These are phyloP conservation scores for Cyclospora cayetanensis DNA, from an alignment of 169 alveolate species.

Conservation along the genomic window DNA sequence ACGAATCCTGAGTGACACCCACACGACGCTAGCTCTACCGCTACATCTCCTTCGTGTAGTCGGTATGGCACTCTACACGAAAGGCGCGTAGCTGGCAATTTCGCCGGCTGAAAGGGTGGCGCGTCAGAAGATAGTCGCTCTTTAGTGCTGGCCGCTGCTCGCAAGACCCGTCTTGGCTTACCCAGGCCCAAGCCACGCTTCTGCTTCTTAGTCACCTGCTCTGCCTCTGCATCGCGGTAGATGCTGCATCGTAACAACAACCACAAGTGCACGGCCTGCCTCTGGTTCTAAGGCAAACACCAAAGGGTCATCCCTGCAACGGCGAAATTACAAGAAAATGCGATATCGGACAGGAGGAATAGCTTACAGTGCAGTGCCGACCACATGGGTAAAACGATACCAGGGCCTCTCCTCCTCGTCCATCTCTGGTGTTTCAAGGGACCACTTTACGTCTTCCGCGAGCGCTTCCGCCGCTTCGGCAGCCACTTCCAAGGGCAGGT, in stretches of 20 bases:
- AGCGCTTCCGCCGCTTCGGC: not conserved
- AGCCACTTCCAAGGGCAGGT: constrained; percentile 36
- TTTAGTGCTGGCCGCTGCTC: too few relatives aligned
- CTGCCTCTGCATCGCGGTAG: not conserved
- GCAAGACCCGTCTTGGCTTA: too few relatives aligned
- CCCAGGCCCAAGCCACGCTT: not conserved
- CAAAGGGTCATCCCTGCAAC: too few relatives aligned
- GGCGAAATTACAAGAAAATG: not conserved
- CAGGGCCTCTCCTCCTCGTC: constrained; percentile 48
- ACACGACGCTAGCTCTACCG: not conserved
- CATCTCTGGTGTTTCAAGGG: constrained; percentile 58
- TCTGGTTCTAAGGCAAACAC: too few relatives aligned
- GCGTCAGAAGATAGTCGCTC: not conserved
- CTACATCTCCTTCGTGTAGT: not conserved
- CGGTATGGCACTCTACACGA: not conserved
- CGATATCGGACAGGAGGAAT: not conserved
- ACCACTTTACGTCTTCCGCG: constrained; percentile 34
- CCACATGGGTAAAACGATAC: constrained; percentile 35
- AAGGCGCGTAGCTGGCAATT: not conserved
- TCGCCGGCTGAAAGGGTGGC: not conserved
- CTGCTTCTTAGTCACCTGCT: not conserved
- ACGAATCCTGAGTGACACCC: not conserved
- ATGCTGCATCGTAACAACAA: not conserved
- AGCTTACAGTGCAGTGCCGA: not conserved
- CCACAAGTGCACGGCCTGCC: too few relatives aligned